Evolutionary conservation across 2,329 filamentous ascomycete genomes (phyloP), one percentile per base, ranked within the genome.

Genomic region (Albophoma yamanashiensis): DNA sequence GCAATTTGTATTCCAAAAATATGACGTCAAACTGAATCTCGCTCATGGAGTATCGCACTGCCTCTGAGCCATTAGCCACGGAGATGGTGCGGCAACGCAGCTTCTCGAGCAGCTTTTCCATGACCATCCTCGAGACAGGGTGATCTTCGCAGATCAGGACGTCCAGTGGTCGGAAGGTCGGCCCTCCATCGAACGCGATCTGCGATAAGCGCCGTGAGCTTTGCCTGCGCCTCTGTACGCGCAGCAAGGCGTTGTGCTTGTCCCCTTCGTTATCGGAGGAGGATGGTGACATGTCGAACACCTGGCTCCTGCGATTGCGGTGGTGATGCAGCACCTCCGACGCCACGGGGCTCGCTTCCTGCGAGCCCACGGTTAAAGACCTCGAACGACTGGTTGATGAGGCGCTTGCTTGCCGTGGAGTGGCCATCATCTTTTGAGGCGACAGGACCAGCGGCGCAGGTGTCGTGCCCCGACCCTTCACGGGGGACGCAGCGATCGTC

Each of bases 1-100:
- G 93, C 55, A 99, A 79, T 71, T 93, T 95, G 77, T 92, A 97
- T 74, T 99, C 94, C 74, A 96, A 93, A 79, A 99, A 94, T 71
- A 99, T 97, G 67, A 97, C 91, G 74, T 99, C 94, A 70, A 97
- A 99, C 70, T 97, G 96, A 70, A 99, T 93, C 70, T 97, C 93
- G 69, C 93, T 93, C 80, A 96, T 90, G 36, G 94, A 92, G 74
- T 94, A 96, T 27, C 93, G 86, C 67, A 96, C 88, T 14, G 93
- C 94, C 70, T 99, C 94, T 0, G 91, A 88, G 0, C 94, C 94
- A 66, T 92, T 96, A 3, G 88, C 83, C 5, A 94, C 93, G 3
- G 91, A 92, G 68, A 99, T 94, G 11, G 93, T 97, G 50, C 94
- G 89, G 69, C 94, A 99, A 42, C 91, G 89, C 42, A 97, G 79